phyloP scores from a whole-genome alignment of 2,329 filamentous ascomycete species.

The Basipetospora chlamydospora region DNA sequence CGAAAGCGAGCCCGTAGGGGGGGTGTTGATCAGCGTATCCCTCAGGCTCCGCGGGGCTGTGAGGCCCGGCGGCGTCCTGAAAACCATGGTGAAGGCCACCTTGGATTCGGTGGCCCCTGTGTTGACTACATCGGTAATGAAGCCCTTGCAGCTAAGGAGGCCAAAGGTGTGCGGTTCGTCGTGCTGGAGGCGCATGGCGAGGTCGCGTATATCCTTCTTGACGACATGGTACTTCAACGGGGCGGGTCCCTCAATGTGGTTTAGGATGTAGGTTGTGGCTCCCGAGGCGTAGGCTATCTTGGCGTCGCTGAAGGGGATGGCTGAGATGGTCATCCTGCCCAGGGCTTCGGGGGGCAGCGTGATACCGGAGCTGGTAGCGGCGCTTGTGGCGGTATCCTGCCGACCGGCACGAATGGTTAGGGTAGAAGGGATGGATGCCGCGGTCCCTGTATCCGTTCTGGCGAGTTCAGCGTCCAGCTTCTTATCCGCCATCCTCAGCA shows the following conservation, averaged over 20 bases:
- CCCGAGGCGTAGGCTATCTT: background rate
- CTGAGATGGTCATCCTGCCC: background rate
- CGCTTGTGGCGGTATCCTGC: background rate
- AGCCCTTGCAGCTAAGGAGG: constrained; percentile 16
- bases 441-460: background rate
- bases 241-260: background rate
- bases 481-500: constrained; percentile 10
- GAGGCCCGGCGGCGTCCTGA: background rate
- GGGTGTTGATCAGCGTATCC: background rate
- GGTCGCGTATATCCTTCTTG: constrained; percentile 12
- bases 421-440: background rate
- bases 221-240: constrained; percentile 3
- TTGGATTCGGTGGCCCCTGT: constrained; percentile 3
- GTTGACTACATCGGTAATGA: constrained; percentile 8
- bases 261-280: background rate
- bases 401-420: background rate
- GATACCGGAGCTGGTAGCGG: background rate
- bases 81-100: background rate
- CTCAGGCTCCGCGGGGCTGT: background rate
- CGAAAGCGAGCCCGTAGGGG: constrained; percentile 7
- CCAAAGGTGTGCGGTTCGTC: constrained; percentile 15
- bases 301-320: background rate
- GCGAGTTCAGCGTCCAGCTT: constrained; percentile 9
- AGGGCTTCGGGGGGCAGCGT: background rate
- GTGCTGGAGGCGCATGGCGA: constrained; percentile 12